Base-by-base conservation (phyloP, 495 filamentous ascomycete species). In the Lophium mytilinum region DNA sequence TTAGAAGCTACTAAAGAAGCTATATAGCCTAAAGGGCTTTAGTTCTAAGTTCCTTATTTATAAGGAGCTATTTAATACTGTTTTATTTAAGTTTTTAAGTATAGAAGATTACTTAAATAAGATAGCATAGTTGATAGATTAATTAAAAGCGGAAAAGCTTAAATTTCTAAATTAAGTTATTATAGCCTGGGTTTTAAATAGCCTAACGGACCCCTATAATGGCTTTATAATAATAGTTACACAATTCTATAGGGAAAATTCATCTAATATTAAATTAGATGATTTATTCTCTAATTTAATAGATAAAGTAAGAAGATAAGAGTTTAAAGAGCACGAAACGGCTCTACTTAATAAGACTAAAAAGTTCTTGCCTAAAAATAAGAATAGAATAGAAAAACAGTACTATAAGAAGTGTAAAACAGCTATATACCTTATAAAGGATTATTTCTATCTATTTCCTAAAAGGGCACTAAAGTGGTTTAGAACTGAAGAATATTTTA, bases 261-360 rank as follows among this genome's bases (percentile, higher is more conserved):
- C 48, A 35, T 3, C 21, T 30, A 36, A 34, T n/a, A 51, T 51
- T 51, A 51, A 51, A 4, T 51, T 51, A 51, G 48, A 51, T 4
- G 36, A 34, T 18, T 34, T 51, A 37, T 48, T 51, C 36, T 51
- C 33, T 51, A 51, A 51, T 51, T 51, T 51, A 51, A 36, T 51
- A 30, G 33, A 51, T 15, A 14, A 51, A 51, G 4, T 6, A 35
- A 30, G 48, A 7, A 1, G 33, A 5, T 34, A 51, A 51, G 35
- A 7, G 1, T 33, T 6, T 51, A 51, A n/a, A n/a, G 35, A 51
- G 4, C 3, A 51, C 5, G 33, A 19, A 15, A 1, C 4, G 4
- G 30, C 14, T 35, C 11, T 51, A 34, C 36, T 51, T 51, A 51
- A 19, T 51, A 51, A 51, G 35, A 24, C n/a, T n/a, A n/a, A n/a